Conservation (phyloP, 768 basidiomycete genomes). For the Boletellus ananiceps region DNA sequence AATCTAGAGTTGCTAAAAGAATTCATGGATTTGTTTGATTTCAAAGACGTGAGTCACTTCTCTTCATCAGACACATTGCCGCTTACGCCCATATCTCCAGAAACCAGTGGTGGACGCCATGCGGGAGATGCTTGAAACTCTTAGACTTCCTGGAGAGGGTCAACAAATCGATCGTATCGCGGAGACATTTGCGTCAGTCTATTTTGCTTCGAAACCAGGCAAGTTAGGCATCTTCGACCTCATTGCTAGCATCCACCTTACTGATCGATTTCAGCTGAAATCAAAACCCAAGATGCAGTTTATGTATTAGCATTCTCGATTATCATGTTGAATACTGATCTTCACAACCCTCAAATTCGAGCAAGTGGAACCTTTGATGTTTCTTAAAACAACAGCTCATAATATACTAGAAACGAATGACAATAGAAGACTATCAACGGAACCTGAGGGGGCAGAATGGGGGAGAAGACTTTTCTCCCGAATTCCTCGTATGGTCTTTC, state of each 20-base stretch:
- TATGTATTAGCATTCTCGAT: constrained; percentile 94
- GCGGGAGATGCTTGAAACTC: constrained; percentile 89
- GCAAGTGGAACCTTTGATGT: constrained; percentile 40
- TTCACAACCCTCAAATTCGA: constrained; percentile 89
- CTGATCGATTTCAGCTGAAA: constrained; percentile 54
- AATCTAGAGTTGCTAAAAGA: constrained; percentile 80
- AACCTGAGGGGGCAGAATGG: constrained; percentile 94
- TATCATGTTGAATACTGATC: constrained; percentile 97
- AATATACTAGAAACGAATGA: constrained; percentile 80
- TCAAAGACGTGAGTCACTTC: constrained; percentile 63
- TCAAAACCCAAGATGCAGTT: constrained; percentile 87
- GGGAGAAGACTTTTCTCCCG: constrained; percentile 72
- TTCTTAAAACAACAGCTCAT: constrained; percentile 3
- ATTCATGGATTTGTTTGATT: constrained; percentile 87
- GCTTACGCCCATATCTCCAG: constrained; percentile 37
- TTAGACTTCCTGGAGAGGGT: constrained; percentile 91
- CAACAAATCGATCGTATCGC: constrained; percentile 94
- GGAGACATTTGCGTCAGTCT: constrained; percentile 89
- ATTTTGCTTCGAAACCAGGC: constrained; percentile 85
- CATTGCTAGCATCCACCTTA: not conserved
- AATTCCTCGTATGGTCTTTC: constrained; percentile 64
- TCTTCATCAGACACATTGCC: not conserved
- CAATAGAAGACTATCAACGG: constrained; percentile 87
- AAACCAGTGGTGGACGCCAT: constrained; percentile 95
- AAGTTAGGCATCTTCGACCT: not conserved